Evolutionary conservation across 1,284 basidiomycete genomes (phyloP).

Genomic region (Macrocystidia cucumis): DNA sequence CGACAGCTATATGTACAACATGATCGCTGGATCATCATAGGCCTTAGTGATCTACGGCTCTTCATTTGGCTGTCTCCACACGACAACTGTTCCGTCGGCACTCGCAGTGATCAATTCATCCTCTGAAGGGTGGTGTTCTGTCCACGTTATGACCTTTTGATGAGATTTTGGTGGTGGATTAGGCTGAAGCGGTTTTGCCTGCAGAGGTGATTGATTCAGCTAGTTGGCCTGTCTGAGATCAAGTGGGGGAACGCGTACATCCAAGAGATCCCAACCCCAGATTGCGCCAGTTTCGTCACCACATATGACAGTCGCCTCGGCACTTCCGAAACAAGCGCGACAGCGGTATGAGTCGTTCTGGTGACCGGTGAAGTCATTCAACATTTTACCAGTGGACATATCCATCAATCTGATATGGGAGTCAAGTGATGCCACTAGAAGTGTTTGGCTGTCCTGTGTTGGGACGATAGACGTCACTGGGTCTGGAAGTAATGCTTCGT

Average conservation of each 20-base stretch:
- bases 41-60: slow-evolving; percentile 6
- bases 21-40: background rate
- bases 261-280: slow-evolving; percentile 90
- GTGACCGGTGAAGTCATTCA: slow-evolving; percentile 85
- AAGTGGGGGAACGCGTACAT: slow-evolving; percentile 48
- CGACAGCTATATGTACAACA: too few species aligned
- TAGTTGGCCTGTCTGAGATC: too few species aligned
- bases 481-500: slow-evolving; percentile 37
- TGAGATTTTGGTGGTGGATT: slow-evolving; percentile 71
- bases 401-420: slow-evolving; percentile 86
- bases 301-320: slow-evolving; percentile 75
- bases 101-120: slow-evolving; percentile 83
- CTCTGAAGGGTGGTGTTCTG: slow-evolving; percentile 81
- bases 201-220: slow-evolving; percentile 7
- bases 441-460: slow-evolving; percentile 66
- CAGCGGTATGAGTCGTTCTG: slow-evolving; percentile 69
- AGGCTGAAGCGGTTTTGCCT: slow-evolving; percentile 62
- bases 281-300: slow-evolving; percentile 88
- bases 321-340: slow-evolving; percentile 77
- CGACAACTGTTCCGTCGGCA: slow-evolving; percentile 79
- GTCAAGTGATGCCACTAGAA: slow-evolving; percentile 81
- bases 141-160: slow-evolving; percentile 84
- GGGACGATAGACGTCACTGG: slow-evolving; percentile 81
- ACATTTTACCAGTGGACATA: slow-evolving; percentile 69
- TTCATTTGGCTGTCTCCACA: slow-evolving; percentile 54